Base-by-base conservation (phyloP, 441 rosid species). In the Euphorbia corollata region DNA sequence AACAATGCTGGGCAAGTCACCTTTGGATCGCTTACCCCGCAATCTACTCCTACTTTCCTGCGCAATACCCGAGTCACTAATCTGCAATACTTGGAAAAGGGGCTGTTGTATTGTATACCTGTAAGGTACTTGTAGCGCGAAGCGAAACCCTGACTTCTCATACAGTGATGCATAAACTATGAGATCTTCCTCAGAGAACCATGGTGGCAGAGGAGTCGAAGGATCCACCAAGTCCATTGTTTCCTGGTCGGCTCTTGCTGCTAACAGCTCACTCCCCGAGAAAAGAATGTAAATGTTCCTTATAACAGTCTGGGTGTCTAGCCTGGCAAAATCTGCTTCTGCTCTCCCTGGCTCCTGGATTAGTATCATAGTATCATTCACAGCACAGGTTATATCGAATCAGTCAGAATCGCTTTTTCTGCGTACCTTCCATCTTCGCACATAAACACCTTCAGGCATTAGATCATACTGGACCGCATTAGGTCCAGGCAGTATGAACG, bases 161-260 rank as follows among this genome's bases (percentile, higher is more conserved):
- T 83, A 78, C 8, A 77, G 56, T 8, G 78, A 64, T 23, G 86
- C 81, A 67, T 83, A 83, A 16, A 54, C 69, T 51, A 74, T 59
- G 15, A 83, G 83, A 64, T 83, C 86, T 24, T 78, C 77, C 51
- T 80, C 80, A 0, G 80, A 61, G 68, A 83, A 77, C 83, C 47
- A 41, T 41, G 47, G 47, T 11, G 47, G 47, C 15, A 41, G 15
- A 0, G 47, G 47, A 41, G 47, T 3, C 0, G 47, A 41, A 41
- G 47, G 41, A 6, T 36, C 41, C 7, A 36, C 41, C 41, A 36
- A 36, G 41, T 36, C 41, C 41, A 36, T 36, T 2, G 41, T 36
- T 36, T 36, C 41, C 41, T 36, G 41, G 41, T 36, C 41, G 41
- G 41, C 8, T 36, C 41, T 8, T 6, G 41, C 41, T 36, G 41